Evolutionary conservation across 2,329 filamentous ascomycete genomes (phyloP).

Genomic region (Stagonosporopsis cucurbitacearum): DNA sequence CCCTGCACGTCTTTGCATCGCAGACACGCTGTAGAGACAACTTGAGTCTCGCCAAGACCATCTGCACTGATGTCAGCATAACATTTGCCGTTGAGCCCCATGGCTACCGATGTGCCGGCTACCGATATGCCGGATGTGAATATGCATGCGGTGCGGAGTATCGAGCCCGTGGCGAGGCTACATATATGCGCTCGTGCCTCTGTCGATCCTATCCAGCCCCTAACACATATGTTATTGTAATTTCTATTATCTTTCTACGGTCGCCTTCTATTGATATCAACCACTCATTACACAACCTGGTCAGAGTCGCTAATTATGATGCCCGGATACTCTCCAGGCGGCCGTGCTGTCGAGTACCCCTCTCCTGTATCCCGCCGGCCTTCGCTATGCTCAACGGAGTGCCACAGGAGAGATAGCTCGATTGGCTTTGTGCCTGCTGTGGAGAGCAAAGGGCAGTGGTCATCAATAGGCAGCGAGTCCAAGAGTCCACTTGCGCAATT

Average conservation of each 20-base stretch:
- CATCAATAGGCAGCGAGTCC: slow-evolving; percentile 46
- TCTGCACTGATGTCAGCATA: slow-evolving; percentile 31
- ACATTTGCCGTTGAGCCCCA: slow-evolving; percentile 30
- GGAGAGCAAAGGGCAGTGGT: slow-evolving; percentile 49
- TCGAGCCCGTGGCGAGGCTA: slow-evolving; percentile 29
- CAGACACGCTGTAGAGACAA: slow-evolving; percentile 38
- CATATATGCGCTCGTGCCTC: slow-evolving; percentile 44
- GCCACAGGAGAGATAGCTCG: slow-evolving; percentile 42
- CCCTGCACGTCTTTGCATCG: slow-evolving; percentile 19
- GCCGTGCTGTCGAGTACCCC: slow-evolving; percentile 43
- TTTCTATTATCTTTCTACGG: slow-evolving; percentile 32
- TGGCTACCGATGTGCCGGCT: slow-evolving; percentile 39
- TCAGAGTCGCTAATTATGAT: slow-evolving; percentile 45
- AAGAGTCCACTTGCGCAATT: slow-evolving; percentile 49
- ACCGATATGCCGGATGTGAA: slow-evolving; percentile 32
- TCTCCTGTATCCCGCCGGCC: slow-evolving; percentile 44
- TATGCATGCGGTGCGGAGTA: slow-evolving; percentile 36
- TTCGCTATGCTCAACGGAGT: slow-evolving; percentile 43
- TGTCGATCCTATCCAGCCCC: slow-evolving; percentile 33
- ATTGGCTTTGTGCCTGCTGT: slow-evolving; percentile 46
- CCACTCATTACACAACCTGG: slow-evolving; percentile 43
- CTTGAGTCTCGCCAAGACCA: slow-evolving; percentile 39
- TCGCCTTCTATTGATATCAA: slow-evolving; percentile 16
- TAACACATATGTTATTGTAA: slow-evolving; percentile 37
- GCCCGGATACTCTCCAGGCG: slow-evolving; percentile 46